Conservation (phyloP, 1,139 yeast species). For the Sugiyamaella novakii region DNA sequence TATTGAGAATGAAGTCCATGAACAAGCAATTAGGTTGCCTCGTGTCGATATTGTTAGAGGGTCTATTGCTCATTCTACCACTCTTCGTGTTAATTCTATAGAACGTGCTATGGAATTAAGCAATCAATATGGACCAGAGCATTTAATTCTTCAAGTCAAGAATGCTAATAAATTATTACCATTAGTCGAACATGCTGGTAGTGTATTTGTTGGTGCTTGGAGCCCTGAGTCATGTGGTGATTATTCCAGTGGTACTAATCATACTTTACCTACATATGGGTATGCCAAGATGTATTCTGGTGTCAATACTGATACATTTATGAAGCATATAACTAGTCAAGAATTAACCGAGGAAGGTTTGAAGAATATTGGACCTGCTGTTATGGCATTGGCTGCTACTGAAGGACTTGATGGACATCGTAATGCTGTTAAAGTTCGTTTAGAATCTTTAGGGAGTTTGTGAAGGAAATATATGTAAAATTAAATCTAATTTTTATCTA, state of each 20-base stretch:
- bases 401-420: slow-evolving; percentile 98
- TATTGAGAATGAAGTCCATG: slow-evolving; percentile 78
- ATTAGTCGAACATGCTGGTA: slow-evolving; percentile 87
- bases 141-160: slow-evolving; percentile 84
- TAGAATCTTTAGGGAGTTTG: slow-evolving; percentile 54
- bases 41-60: slow-evolving; percentile 91
- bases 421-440: slow-evolving; percentile 91
- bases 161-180: slow-evolving; percentile 73
- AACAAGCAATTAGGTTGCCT: slow-evolving; percentile 84
- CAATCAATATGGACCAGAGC: slow-evolving; percentile 95
- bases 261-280: slow-evolving; percentile 96
- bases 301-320: slow-evolving; percentile 93
- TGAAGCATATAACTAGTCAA: slow-evolving; percentile 92
- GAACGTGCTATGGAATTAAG: slow-evolving; percentile 82
- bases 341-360: slow-evolving; percentile 85
- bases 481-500: no score
- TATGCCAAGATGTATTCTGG: slow-evolving; percentile 98
- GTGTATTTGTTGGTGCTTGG: slow-evolving; percentile 92
- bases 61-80: slow-evolving; percentile 88
- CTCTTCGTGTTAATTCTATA: slow-evolving; percentile 63
- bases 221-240: slow-evolving; percentile 99
- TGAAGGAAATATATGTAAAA: no score
- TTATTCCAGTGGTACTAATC: slow-evolving; percentile 96
- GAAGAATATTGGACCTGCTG: slow-evolving; percentile 87
- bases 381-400: slow-evolving; percentile 93